These are phyloP conservation scores for Dactylis glomerata DNA, from an alignment of 176 grass and related monocot genomes.

Conservation along the genomic window DNA sequence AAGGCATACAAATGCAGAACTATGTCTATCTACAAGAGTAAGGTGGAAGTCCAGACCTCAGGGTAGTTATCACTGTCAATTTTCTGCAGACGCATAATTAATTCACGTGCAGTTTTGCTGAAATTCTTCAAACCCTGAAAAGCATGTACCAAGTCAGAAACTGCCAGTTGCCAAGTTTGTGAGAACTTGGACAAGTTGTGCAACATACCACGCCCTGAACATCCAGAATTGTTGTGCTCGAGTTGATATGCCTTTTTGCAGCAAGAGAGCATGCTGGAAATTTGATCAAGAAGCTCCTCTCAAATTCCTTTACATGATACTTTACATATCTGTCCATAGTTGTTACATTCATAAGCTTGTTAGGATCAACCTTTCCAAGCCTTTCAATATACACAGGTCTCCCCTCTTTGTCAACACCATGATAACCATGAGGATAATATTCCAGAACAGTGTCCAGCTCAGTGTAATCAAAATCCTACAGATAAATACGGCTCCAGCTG, in stretches of 20 bases:
- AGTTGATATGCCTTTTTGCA: slow-evolving; percentile 90
- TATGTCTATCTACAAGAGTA: background rate
- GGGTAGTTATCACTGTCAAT: slow-evolving; percentile 95
- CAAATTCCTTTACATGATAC: slow-evolving; percentile 94
- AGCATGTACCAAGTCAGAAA: slow-evolving; percentile 8
- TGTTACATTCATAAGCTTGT: slow-evolving; percentile 86
- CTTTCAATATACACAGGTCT: slow-evolving; percentile 98
- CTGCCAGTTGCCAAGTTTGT: background rate
- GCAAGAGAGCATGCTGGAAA: slow-evolving; percentile 95
- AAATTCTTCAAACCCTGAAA: slow-evolving; percentile 93
- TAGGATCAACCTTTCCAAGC: slow-evolving; percentile 91
- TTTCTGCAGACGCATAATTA: slow-evolving; percentile 85
- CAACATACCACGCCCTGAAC: slow-evolving; percentile 89
- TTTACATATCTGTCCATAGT: slow-evolving; percentile 90
- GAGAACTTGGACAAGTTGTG: background rate
- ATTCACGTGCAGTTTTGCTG: slow-evolving; percentile 92
- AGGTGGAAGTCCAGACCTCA: slow-evolving; percentile 52
- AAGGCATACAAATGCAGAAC: background rate
- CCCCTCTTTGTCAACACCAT: slow-evolving; percentile 89
- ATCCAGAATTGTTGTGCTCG: slow-evolving; percentile 90
- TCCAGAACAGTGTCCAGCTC: slow-evolving; percentile 81
- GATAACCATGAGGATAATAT: slow-evolving; percentile 98
- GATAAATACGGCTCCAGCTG: background rate
- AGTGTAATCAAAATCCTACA: slow-evolving; percentile 76
- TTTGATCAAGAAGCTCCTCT: slow-evolving; percentile 86